Base-by-base conservation (phyloP, 2,329 filamentous ascomycete genomes). In the Sporothrix mexicana region DNA sequence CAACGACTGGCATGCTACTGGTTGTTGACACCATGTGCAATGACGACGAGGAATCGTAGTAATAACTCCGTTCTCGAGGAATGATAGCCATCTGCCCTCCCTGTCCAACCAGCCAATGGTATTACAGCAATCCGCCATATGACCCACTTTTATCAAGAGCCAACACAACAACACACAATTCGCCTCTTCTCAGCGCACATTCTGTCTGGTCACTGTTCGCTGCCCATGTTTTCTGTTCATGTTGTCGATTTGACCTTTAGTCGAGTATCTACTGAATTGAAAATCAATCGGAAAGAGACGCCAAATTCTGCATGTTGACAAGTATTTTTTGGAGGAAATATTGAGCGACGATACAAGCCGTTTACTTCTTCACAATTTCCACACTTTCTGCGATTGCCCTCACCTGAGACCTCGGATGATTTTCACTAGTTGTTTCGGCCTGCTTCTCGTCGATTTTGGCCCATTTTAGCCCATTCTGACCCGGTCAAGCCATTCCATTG, bases 71-170 rank as follows among this genome's bases (percentile, higher is more conserved):
- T 25, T 36, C 20, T 25, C 30, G n/a, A 69, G 49, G 66, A 69
- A 69, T 69, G 66, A 15, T 30, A 25, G 25, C 47, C 41, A 45
- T n/a, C 45, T 17, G 13, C 17, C 30, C 66, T 13, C 15, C 66
- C 67, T 69, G n/a, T 17, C 67, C 3, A 57, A 7, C 15, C 17
- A 47, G 55, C 69, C 69, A 70, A 70, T 70, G 15, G 23, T 70
- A 49, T 70, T 70, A 61, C 43, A 69, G 51, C 6, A 9, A 57
- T 57, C 13, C 1, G 47, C 7, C 0, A 3, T 41, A 10, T 20
- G 45, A 3, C 23, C 64, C 64, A 68, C 25, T 53, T 41, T 68
- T 43, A n/a, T 68, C 17, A 23, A 41, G 17, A 68, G 30, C 66
- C 66, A 68, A 68, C 66, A 68, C 36, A 23, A 51, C 43, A 51